These are phyloP conservation scores for Lophiostoma macrostomum DNA, from an alignment of 495 filamentous ascomycete species.

Conservation along the genomic window DNA sequence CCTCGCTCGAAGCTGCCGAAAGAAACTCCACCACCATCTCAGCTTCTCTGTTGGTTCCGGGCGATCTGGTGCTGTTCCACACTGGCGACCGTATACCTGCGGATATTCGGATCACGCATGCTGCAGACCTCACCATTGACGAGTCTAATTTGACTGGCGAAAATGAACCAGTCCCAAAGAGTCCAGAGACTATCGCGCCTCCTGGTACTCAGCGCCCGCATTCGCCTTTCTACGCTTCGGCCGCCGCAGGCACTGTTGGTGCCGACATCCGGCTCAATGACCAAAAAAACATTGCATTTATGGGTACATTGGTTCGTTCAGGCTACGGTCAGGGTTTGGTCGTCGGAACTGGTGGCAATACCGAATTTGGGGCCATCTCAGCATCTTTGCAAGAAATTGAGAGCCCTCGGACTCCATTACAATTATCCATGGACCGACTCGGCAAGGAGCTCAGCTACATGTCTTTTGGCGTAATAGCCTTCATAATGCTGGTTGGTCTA, in stretches of 20 bases:
- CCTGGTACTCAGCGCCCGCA: slow-evolving; percentile 42
- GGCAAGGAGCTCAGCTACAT: slow-evolving; percentile 92
- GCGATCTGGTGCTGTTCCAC: slow-evolving; percentile 87
- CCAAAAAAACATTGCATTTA: slow-evolving; percentile 87
- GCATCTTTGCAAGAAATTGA: slow-evolving; percentile 89
- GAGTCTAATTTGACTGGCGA: slow-evolving; percentile 97
- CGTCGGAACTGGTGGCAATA: slow-evolving; percentile 86
- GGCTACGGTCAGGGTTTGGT: slow-evolving; percentile 96
- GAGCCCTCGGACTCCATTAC: slow-evolving; percentile 87
- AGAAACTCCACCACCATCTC: slow-evolving; percentile 76
- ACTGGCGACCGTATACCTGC: slow-evolving; percentile 96
- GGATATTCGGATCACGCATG: slow-evolving; percentile 89
- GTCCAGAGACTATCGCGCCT: slow-evolving; percentile 53
- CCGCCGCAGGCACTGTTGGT: slow-evolving; percentile 60
- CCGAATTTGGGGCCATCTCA: slow-evolving; percentile 95
- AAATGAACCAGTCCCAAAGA: slow-evolving; percentile 85
- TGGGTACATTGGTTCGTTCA: slow-evolving; percentile 94
- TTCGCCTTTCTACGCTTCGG: slow-evolving; percentile 59
- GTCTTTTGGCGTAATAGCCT: slow-evolving; percentile 88
- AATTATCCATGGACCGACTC: slow-evolving; percentile 93
- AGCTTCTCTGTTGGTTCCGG: slow-evolving; percentile 81
- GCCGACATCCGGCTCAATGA: slow-evolving; percentile 64
- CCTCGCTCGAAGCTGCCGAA: slow-evolving; percentile 55
- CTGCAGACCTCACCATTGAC: slow-evolving; percentile 85
- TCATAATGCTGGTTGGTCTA: slow-evolving; percentile 87